Base-by-base conservation (phyloP, 2,329 filamentous ascomycete genomes). In the Trichoderma koningiopsis region DNA sequence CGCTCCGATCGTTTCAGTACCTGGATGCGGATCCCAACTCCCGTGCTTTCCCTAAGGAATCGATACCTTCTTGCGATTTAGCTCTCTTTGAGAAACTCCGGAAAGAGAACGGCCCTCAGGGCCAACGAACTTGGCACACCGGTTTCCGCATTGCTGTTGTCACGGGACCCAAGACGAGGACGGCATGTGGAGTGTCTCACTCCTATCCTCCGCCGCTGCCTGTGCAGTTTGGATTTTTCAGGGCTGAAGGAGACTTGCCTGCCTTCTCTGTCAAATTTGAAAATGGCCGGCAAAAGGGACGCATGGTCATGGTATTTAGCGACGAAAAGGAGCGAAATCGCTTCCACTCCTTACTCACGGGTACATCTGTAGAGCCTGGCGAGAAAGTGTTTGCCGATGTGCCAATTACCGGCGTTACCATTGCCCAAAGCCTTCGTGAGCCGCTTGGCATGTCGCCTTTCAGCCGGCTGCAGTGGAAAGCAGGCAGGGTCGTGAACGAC, bases 91-190 rank as follows among this genome's bases (percentile, higher is more conserved):
- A 96, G 77, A 90, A 87, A 73, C 82, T 88, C 0, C 83, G 87
- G 31, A 88, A 88, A 65, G 87, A 93, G 73, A 88, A 85, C 53
- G 91, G 92, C 71, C 92, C 92, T 0, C 90, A 88, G 0, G 93
- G 92, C 0, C 87, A 86, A 59, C 88, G 93, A 55, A 88, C 83
- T 68, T 87, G 91, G 75, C 94, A 97, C 77, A 87, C 91, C 53
- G 94, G 94, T 0, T 96, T 91, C 81, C 88, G 94, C 27, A 81
- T 97, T 58, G 87, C 91, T 10, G 86, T 96, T 19, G 87, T 94
- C 40, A 96, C 94, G 0, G 91, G 91, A 10, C 88, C 92, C 2
- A 89, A 87, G 71, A 92, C 89, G 63, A 93, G 94, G 77, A 92
- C 91, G 0, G 81, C 97, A 43, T 94, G 91, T 76, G 91, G 89